Evolutionary conservation across 1,284 basidiomycete genomes (phyloP).

Genomic region (Ustilago hordei): DNA sequence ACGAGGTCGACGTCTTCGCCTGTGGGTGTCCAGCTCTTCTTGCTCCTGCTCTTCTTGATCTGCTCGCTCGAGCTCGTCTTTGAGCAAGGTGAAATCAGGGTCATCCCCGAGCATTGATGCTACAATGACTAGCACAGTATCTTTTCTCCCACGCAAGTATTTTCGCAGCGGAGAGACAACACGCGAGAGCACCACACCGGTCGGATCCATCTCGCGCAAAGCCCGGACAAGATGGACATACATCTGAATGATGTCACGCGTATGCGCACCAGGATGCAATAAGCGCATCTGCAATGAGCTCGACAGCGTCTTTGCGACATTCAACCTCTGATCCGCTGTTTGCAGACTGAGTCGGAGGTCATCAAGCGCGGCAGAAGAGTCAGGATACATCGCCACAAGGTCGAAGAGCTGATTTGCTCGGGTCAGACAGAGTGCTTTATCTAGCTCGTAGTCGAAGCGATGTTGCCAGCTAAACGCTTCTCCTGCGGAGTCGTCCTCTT

Average conservation of each 20-base stretch:
- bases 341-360: slow-evolving; percentile 79
- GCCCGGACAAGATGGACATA: slow-evolving; percentile 96
- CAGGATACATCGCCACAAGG: slow-evolving; percentile 92
- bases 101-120: slow-evolving; percentile 65
- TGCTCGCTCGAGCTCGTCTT: slow-evolving; percentile 57
- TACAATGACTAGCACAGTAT: slow-evolving; percentile 65
- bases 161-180: slow-evolving; percentile 61
- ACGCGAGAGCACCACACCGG: slow-evolving; percentile 81
- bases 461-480: slow-evolving; percentile 23
- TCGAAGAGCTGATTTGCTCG: slow-evolving; percentile 80
- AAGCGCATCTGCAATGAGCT: slow-evolving; percentile 76
- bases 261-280: slow-evolving; percentile 95
- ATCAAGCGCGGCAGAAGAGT: slow-evolving; percentile 84
- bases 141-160: slow-evolving; percentile 61
- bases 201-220: slow-evolving; percentile 88
- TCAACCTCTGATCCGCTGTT: slow-evolving; percentile 67
- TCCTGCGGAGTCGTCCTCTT: slow-evolving; percentile 9
- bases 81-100: slow-evolving; percentile 60
- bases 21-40: slow-evolving; percentile 14
- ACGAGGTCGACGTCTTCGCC: slow-evolving; percentile 24
- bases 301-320: slow-evolving; percentile 76
- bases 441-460: slow-evolving; percentile 53
- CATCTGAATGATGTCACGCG: slow-evolving; percentile 87
- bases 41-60: slow-evolving; percentile 45
- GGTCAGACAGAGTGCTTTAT: slow-evolving; percentile 46